Base-by-base conservation (phyloP, 2,329 filamentous ascomycete species). In the Aspergillus unguis region DNA sequence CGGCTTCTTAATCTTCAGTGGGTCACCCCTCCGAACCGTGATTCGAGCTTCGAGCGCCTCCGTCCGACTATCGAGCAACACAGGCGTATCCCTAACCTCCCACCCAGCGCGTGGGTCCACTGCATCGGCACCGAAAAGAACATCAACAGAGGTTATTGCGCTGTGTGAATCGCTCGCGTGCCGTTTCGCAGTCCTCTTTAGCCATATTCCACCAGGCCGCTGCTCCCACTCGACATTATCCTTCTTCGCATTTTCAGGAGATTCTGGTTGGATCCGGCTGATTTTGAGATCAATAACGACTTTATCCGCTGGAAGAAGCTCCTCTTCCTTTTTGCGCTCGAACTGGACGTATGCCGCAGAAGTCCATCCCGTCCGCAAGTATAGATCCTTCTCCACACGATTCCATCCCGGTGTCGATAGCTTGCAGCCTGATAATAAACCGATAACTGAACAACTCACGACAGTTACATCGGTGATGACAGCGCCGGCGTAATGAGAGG, bases 111-210 rank as follows among this genome's bases (percentile, higher is more conserved):
- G 84, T 4, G 90, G 92, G 68, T 99, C 94, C 31, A 92, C 89
- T 7, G 92, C 92, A 67, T 96, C 92, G 23, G 92, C 85, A 23
- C 92, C 92, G 65, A 95, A 96, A 5, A 96, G 78, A 4, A 96
- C 84, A 66, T 96, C 92, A 5, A 96, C 78, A 3, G 85, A 87
- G 0, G 90, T 95, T 45, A 96, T 80, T 11, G 85, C 86, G 36
- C 82, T 80, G 53, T 85, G 83, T 3, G 85, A 87, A 66, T 95
- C 90, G 67, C 85, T 88, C 42, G 87, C 85, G 63, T 88, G 84
- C 58, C 82, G 81, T 66, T 86, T 88, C 29, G 82, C 78, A 11
- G 86, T 87, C 53, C 89, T 80, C 71, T 89, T 85, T 58, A 96
- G 77, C 91, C 92, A 96, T 33, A 96, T 75, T 2, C 90, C 91